phyloP scores from a whole-genome alignment of 2,329 filamentous ascomycete species.

The Alternaria sp. region DNA sequence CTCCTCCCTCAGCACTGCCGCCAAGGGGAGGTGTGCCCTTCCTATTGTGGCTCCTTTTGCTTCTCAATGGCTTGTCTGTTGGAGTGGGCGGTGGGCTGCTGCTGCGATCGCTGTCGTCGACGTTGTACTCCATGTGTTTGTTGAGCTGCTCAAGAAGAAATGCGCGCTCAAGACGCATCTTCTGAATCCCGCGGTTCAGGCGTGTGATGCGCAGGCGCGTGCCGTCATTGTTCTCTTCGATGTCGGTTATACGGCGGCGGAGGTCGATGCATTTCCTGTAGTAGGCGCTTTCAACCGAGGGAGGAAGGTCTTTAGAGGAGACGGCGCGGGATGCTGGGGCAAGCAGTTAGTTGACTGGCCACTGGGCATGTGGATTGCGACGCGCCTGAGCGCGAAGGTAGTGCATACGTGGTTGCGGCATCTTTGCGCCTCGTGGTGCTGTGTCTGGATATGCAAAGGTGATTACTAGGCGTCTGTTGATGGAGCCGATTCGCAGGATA shows the following conservation, averaged over 20 bases:
- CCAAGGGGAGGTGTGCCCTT: slow-evolving; percentile 46
- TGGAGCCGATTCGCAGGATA: neutral
- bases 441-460: neutral
- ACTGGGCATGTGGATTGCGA: slow-evolving; percentile 3
- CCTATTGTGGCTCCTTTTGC: slow-evolving; percentile 72
- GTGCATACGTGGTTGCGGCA: slow-evolving; percentile 33
- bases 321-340: slow-evolving; percentile 38
- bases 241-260: slow-evolving; percentile 88
- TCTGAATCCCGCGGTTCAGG: slow-evolving; percentile 85
- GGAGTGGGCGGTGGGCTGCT: slow-evolving; percentile 82
- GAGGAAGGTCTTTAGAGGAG: slow-evolving; percentile 65
- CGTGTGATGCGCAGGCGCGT: slow-evolving; percentile 80
- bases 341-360: slow-evolving; percentile 7
- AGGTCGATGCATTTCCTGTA: slow-evolving; percentile 95
- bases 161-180: slow-evolving; percentile 86
- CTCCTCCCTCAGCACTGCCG: slow-evolving; percentile 15
- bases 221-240: slow-evolving; percentile 89
- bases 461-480: neutral
- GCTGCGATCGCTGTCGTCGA: slow-evolving; percentile 75
- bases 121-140: slow-evolving; percentile 58
- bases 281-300: slow-evolving; percentile 94
- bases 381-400: slow-evolving; percentile 5
- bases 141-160: slow-evolving; percentile 60
- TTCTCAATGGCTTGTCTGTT: slow-evolving; percentile 78
- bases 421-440: slow-evolving; percentile 15